Evolutionary conservation across 495 filamentous ascomycete genomes (phyloP).

Genomic region (Penicillium canariense): DNA sequence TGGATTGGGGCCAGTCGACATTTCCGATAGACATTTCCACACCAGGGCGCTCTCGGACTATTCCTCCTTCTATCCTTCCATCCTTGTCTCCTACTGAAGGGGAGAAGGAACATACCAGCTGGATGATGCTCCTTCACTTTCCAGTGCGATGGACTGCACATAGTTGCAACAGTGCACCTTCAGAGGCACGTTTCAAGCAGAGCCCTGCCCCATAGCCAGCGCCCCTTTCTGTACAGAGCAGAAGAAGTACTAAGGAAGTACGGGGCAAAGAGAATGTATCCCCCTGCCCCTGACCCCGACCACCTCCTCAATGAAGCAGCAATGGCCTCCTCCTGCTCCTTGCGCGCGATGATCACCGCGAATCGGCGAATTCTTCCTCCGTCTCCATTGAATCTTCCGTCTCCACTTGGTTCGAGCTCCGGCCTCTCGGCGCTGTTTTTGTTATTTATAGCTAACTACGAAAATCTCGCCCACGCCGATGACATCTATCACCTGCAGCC

Average conservation of each 20-base stretch:
- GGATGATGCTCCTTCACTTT: background rate
- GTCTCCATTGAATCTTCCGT: background rate
- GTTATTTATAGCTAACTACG: slow-evolving; percentile 14
- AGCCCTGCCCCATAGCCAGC: too few relatives aligned
- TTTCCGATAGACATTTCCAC: too few relatives aligned
- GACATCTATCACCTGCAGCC: slow-evolving; percentile 2
- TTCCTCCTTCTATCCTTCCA: background rate
- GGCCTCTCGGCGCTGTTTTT: slow-evolving; percentile 12
- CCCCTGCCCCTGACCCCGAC: background rate
- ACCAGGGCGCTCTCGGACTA: too few relatives aligned
- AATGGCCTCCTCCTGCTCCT: slow-evolving; percentile 11
- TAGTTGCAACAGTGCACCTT: background rate
- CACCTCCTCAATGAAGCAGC: background rate
- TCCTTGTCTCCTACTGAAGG: background rate
- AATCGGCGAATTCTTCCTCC: slow-evolving; percentile 15
- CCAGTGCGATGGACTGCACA: background rate
- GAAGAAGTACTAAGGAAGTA: too few relatives aligned
- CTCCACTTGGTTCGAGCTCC: slow-evolving; percentile 2
- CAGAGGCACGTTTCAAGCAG: background rate
- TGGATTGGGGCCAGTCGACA: too few relatives aligned
- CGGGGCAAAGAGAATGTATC: too few relatives aligned
- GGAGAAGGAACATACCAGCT: background rate
- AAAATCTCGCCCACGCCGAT: background rate
- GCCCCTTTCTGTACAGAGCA: too few relatives aligned
- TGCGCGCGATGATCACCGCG: slow-evolving; percentile 13